Conservation (phyloP, 805 yeast species). For the Kurtzmaniella fragi region DNA sequence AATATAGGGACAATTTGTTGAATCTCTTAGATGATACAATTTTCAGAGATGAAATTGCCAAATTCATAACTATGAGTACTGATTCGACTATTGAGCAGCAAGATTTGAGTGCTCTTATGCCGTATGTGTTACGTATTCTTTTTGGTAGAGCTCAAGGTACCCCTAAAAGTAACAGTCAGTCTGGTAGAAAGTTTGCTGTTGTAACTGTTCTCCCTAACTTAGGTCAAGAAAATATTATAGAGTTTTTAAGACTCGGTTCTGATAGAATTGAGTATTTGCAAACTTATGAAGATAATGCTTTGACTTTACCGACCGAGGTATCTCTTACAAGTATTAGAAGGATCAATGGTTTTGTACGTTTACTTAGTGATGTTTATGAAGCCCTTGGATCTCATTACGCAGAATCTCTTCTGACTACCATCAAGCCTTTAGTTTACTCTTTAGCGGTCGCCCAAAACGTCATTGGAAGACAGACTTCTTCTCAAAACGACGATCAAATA, state of each 20-base stretch:
- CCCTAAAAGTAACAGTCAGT: conserved; percentile 63
- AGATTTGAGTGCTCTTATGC: conserved; percentile 61
- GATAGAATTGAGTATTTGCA: conserved; percentile 41
- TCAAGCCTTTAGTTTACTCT: conserved; percentile 55
- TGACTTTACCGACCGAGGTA: conserved; percentile 13
- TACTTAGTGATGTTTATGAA: conserved; percentile 50
- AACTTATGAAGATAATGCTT: conserved; percentile 8
- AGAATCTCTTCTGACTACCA: conserved; percentile 42
- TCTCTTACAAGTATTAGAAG: conserved; percentile 38
- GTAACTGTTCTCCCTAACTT: conserved; percentile 59
- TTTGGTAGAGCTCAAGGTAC: conserved; percentile 81
- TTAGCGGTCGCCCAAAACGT: conserved; percentile 47
- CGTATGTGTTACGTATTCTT: conserved; percentile 67
- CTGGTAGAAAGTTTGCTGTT: conserved; percentile 68
- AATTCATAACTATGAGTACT: conserved; percentile 46
- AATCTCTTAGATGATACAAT: conserved; percentile 77
- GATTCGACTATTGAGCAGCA: conserved; percentile 53
- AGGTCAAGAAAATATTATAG: conserved; percentile 43
- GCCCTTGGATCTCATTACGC: conserved; percentile 57
- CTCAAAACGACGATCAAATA: conserved; percentile 8
- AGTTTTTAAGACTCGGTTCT: conserved; percentile 61
- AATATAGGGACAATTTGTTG: conserved; percentile 66
- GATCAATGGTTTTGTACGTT: conserved; percentile 60
- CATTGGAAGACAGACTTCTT: neutral
- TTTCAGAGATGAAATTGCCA: conserved; percentile 79